Evolutionary conservation across 257 asterid genomes (phyloP), one percentile per base, ranked within the genome.

Genomic region (Mentha longifolia): DNA sequence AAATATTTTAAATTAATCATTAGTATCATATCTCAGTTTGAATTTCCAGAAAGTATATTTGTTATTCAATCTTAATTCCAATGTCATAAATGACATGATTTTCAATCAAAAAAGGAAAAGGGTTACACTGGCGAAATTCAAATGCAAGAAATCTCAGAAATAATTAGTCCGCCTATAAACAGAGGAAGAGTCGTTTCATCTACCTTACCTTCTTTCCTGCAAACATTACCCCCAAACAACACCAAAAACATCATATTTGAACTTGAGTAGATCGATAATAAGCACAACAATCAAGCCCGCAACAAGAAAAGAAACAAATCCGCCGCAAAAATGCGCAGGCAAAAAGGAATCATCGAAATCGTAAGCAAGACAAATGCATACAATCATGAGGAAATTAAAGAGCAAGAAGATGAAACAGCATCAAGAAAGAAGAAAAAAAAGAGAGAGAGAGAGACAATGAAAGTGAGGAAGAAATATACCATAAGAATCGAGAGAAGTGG

Each of bases 401-500:
- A 19, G 28, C 5, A 50, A 16, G 55, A 41, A 10, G 35, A 62
- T 30, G 42, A 49, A 28, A 30, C 0, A 73, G 22, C 13, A 45
- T 54, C 46, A 52, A 25, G 15, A n/a, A 65, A n/a, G n/a, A 16
- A 22, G 19, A 12, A 0, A 30, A 51, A 59, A n/a, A n/a, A n/a
- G n/a, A n/a, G n/a, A n/a, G n/a, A n/a, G n/a, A n/a, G n/a, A n/a
- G n/a, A n/a, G n/a, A n/a, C n/a, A n/a, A 19, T 0, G 1, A 1
- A 28, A 20, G 0, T 37, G 22, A 4, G 42, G n/a, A 17, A 52
- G 14, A 5, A 4, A 1, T 33, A 35, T 82, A 89, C 96, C 89
- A 30, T 68, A 72, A 8, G 91, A 68, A 52, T 87, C 89, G 55
- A 87, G 77, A 4, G 96, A 74, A 51, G 95, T 77, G 16, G 92